phyloP scores from a whole-genome alignment of 352 stramenopile genomes.

The Phytophthora agathidicida region DNA sequence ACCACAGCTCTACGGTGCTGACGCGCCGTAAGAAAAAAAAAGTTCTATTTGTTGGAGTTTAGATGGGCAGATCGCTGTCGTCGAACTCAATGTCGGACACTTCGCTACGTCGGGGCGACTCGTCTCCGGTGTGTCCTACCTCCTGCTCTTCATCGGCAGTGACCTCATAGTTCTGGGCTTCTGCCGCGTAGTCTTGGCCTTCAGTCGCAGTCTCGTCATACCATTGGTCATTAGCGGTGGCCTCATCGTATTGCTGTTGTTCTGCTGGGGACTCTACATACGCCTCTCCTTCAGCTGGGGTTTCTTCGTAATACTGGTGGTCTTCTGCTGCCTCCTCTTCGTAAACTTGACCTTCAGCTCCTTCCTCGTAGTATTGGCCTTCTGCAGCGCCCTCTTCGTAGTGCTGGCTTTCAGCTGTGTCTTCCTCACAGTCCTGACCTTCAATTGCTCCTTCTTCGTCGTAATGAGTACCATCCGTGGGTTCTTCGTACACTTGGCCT shows the following conservation, averaged over 20 bases:
- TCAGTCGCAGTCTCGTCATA: slow-evolving; percentile 21
- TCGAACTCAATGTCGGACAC: slow-evolving; percentile 62
- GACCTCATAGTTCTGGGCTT: slow-evolving; percentile 12
- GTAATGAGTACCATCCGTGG: too few species aligned
- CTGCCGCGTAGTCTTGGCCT: slow-evolving; percentile 6
- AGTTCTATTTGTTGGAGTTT: slow-evolving; percentile 14
- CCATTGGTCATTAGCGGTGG: slow-evolving; percentile 2
- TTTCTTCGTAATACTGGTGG: slow-evolving; percentile 16
- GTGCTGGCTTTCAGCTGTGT: background rate
- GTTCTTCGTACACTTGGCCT: slow-evolving; percentile 11
- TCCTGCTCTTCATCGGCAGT: slow-evolving; percentile 4
- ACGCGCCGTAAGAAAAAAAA: slow-evolving; percentile 9
- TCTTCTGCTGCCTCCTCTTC: background rate
- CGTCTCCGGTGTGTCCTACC: slow-evolving; percentile 8
- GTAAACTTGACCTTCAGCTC: slow-evolving; percentile 1
- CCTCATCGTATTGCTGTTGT: slow-evolving; percentile 3
- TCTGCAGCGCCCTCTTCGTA: slow-evolving; percentile 7
- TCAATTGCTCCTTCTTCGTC: too few species aligned
- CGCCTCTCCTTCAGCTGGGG: slow-evolving; percentile 3
- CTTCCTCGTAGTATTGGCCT: slow-evolving; percentile 1
- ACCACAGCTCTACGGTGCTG: slow-evolving; percentile 34
- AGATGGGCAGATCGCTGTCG: slow-evolving; percentile 61
- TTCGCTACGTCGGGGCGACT: slow-evolving; percentile 35
- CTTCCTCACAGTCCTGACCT: slow-evolving; percentile 5
- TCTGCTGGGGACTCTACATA: slow-evolving; percentile 14